Evolutionary conservation across 768 basidiomycete species (phyloP).

Genomic region (Psilocybe cubensis): DNA sequence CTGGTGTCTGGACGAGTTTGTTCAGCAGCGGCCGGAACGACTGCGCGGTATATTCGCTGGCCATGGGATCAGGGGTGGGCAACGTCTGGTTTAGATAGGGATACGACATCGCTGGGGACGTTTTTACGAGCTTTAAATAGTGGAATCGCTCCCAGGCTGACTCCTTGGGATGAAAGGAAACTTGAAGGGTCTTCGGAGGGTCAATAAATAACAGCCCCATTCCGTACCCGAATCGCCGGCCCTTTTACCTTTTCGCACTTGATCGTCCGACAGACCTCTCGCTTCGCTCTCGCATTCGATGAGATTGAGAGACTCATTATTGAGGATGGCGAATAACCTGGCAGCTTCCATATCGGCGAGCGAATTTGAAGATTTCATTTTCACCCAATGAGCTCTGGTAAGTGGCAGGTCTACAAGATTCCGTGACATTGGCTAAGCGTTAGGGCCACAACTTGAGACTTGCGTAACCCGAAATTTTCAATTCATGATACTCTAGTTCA

Average conservation of each 20-base stretch:
- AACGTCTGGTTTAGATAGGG: background rate
- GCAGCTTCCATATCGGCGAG: background rate
- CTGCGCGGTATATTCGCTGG: slow-evolving; percentile 32
- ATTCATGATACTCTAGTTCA: too few relatives aligned
- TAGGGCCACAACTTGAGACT: too few relatives aligned
- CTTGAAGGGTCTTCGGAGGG: too few relatives aligned
- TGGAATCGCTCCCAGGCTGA: background rate
- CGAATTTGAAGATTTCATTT: background rate
- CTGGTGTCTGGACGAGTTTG: slow-evolving; percentile 80
- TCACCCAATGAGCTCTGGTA: background rate
- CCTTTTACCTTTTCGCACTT: background rate
- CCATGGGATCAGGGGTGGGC: background rate
- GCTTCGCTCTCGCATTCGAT: too few relatives aligned
- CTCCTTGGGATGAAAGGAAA: too few relatives aligned
- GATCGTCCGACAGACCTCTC: too few relatives aligned
- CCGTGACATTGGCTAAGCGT: too few relatives aligned
- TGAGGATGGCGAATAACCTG: background rate
- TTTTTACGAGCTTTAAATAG: background rate
- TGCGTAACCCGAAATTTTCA: too few relatives aligned
- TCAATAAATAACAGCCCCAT: slow-evolving; percentile 4
- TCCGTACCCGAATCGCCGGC: background rate
- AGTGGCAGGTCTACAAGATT: background rate
- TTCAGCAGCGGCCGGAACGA: slow-evolving; percentile 79
- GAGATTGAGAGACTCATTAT: too few relatives aligned
- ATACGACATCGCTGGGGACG: background rate